phyloP scores from a whole-genome alignment of 2,329 filamentous ascomycete genomes.

The Neofusicoccum sp. region DNA sequence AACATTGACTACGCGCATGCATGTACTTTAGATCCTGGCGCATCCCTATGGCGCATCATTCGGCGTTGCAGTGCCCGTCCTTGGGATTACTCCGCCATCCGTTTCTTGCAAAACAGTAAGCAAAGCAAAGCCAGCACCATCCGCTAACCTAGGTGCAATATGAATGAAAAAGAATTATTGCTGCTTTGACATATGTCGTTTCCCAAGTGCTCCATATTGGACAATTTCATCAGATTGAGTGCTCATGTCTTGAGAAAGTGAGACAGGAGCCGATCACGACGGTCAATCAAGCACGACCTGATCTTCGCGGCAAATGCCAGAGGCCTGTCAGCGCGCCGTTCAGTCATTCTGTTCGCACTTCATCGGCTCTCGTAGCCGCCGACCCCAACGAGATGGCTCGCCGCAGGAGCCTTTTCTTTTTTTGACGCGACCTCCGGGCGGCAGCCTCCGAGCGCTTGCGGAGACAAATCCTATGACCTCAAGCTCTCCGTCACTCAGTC shows the following conservation, averaged over 20 bases:
- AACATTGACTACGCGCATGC: slow-evolving; percentile 18
- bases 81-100: slow-evolving; percentile 1
- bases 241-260: slow-evolving; percentile 1
- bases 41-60: slow-evolving; percentile 2
- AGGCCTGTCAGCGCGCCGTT: neutral
- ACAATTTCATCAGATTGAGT: slow-evolving; percentile 8
- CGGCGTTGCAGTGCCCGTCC: slow-evolving; percentile 13
- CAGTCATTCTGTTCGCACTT: neutral
- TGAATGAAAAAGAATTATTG: slow-evolving; percentile 10
- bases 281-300: slow-evolving; percentile 4
- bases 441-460: no score
- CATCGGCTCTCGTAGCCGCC: neutral
- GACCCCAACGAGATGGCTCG: neutral
- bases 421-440: no score
- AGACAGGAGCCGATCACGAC: slow-evolving; percentile 14
- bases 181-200: neutral
- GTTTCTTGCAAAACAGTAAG: slow-evolving; percentile 4
- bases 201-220: slow-evolving; percentile 1
- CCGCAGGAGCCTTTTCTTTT: neutral
- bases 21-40: slow-evolving; percentile 17
- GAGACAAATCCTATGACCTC: neutral
- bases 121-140: neutral
- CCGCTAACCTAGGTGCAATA: neutral
- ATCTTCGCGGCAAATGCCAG: neutral
- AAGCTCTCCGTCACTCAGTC: neutral